These are phyloP conservation scores for Pseudocercospora fijiensis DNA, from an alignment of 2,329 filamentous ascomycete genomes.

Conservation along the genomic window DNA sequence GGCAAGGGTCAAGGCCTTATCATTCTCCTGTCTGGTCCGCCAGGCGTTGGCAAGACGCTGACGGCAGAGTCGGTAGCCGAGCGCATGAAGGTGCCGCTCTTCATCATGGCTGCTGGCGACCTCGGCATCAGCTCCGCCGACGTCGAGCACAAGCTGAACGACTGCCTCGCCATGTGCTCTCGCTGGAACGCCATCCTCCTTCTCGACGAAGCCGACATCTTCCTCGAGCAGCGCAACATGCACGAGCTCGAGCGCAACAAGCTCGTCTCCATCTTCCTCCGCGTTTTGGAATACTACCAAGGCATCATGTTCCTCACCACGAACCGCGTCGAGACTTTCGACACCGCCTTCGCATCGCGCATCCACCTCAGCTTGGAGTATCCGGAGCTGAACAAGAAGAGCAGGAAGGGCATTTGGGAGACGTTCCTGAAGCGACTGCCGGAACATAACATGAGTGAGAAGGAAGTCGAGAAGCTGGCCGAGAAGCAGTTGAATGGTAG, in stretches of 20 bases:
- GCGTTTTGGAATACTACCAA: slow-evolving; percentile 41
- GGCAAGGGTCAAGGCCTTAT: slow-evolving; percentile 56
- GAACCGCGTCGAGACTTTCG: slow-evolving; percentile 48
- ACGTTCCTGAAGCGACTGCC: slow-evolving; percentile 43
- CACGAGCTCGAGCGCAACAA: slow-evolving; percentile 49
- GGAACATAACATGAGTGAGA: slow-evolving; percentile 27
- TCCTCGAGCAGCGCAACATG: slow-evolving; percentile 42
- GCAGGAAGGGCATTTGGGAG: slow-evolving; percentile 45
- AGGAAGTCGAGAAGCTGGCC: slow-evolving; percentile 35
- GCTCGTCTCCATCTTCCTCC: slow-evolving; percentile 46
- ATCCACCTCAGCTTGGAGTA: slow-evolving; percentile 49
- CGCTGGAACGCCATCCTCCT: slow-evolving; percentile 55
- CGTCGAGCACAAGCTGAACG: slow-evolving; percentile 48
- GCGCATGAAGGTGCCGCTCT: slow-evolving; percentile 52
- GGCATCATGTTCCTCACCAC: slow-evolving; percentile 50
- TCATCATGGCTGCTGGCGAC: slow-evolving; percentile 52
- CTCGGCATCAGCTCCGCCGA: slow-evolving; percentile 46
- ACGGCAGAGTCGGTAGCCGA: slow-evolving; percentile 54
- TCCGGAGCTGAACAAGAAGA: slow-evolving; percentile 40
- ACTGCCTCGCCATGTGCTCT: slow-evolving; percentile 48
- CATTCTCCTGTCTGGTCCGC: slow-evolving; percentile 48
- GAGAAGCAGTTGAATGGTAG: slow-evolving; percentile 41
- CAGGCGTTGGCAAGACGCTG: slow-evolving; percentile 56
- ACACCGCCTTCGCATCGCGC: slow-evolving; percentile 48
- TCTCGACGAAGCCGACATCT: slow-evolving; percentile 53